phyloP scores from a whole-genome alignment of 2,329 filamentous ascomycete species.

The Colletotrichum lupini region DNA sequence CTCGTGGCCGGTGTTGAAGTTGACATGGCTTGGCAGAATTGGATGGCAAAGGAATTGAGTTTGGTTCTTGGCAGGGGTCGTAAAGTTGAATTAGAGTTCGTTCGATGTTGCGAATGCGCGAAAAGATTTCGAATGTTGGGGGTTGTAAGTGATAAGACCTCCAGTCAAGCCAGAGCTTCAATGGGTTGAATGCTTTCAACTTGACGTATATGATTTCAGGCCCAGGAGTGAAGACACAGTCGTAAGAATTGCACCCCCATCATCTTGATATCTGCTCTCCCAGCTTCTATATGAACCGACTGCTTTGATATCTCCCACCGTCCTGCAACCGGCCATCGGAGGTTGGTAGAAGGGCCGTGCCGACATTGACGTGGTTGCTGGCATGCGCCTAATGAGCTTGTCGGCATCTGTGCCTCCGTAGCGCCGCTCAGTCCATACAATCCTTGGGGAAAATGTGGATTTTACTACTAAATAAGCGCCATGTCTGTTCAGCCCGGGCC shows the following conservation, averaged over 20 bases:
- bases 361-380: background rate
- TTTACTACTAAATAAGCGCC: background rate
- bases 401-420: background rate
- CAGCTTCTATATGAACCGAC: background rate
- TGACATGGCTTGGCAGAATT: background rate
- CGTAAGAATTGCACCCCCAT: background rate
- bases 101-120: background rate
- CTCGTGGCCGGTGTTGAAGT: background rate
- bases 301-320: background rate
- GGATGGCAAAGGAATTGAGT: background rate
- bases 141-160: background rate
- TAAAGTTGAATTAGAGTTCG: background rate
- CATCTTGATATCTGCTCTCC: background rate
- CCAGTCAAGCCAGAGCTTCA: background rate
- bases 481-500: background rate
- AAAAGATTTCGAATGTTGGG: background rate
- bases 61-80: background rate
- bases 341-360: background rate
- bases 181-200: background rate
- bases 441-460: background rate
- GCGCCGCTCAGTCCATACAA: background rate
- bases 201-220: background rate
- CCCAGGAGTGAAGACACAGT: background rate
- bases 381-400: background rate
- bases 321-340: background rate